Percentiles rank a stretch among this genome's conserved stretches.
phyloP scores from a whole-genome alignment of 2,329 filamentous ascomycete genomes.

The Fusarium vanettenii region DNA sequence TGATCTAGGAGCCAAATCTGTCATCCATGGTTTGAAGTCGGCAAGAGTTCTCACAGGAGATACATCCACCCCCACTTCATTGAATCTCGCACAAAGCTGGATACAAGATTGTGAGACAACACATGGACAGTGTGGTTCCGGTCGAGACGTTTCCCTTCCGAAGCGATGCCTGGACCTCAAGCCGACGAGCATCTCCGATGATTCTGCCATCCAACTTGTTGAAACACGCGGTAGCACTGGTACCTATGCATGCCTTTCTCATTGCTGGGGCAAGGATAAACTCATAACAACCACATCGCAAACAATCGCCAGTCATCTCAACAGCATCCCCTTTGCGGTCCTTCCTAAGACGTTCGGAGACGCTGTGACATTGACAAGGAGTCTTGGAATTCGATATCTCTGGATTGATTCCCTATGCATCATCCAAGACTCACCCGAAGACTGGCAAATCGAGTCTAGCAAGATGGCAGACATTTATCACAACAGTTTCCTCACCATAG shows the following conservation, averaged over 20 bases:
- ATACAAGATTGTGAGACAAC: not conserved
- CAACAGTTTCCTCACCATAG: not conserved
- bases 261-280: slow-evolving; percentile 5
- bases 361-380: not conserved
- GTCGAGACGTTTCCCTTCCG: not conserved
- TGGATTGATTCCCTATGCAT: slow-evolving; percentile 31
- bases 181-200: not conserved
- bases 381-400: slow-evolving; percentile 20
- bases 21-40: not conserved
- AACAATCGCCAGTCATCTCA: not conserved
- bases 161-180: not conserved
- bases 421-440: slow-evolving; percentile 13
- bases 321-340: not conserved
- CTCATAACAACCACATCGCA: not conserved
- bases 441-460: slow-evolving; percentile 3
- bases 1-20: not conserved
- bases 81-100: not conserved
- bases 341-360: slow-evolving; percentile 8
- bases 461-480: slow-evolving; percentile 7
- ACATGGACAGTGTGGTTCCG: not conserved
- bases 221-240: not conserved
- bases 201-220: not conserved
- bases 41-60: not conserved
- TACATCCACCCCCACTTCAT: not conserved
- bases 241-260: not conserved